Evolutionary conservation across 2,329 filamentous ascomycete genomes (phyloP).

Genomic region (Xylaria arbuscula): DNA sequence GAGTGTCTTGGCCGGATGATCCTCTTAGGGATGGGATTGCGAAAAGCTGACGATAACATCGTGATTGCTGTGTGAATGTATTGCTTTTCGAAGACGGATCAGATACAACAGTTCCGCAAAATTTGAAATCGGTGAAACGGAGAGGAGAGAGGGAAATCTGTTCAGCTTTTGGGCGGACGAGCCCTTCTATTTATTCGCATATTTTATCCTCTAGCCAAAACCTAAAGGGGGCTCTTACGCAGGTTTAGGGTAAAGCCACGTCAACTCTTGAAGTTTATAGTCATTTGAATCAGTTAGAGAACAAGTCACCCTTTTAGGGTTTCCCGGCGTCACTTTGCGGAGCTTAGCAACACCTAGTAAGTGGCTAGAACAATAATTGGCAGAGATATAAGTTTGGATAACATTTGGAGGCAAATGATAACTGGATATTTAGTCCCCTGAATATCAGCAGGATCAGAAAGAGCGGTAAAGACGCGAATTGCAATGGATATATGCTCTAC

Average conservation of each 20-base stretch:
- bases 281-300: not conserved
- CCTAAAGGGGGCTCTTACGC: not conserved
- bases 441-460: not conserved
- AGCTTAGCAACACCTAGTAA: not conserved
- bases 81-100: not conserved
- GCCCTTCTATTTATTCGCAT: not conserved
- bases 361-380: not conserved
- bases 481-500: not conserved
- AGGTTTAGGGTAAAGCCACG: not conserved
- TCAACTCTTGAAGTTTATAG: not conserved
- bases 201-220: not conserved
- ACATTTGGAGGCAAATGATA: not conserved
- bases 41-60: constrained; percentile 4
- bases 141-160: not conserved
- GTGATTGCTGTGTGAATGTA: not conserved
- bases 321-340: not conserved
- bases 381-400: not conserved
- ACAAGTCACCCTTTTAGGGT: not conserved
- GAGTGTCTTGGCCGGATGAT: not conserved
- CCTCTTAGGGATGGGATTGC: not conserved
- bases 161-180: not conserved
- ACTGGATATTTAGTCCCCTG: constrained; percentile 24
- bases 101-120: not conserved
- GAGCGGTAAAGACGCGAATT: not conserved
- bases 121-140: not conserved